Base-by-base conservation (phyloP, 805 yeast genomes). In the Sporopachydermia quercuum region DNA sequence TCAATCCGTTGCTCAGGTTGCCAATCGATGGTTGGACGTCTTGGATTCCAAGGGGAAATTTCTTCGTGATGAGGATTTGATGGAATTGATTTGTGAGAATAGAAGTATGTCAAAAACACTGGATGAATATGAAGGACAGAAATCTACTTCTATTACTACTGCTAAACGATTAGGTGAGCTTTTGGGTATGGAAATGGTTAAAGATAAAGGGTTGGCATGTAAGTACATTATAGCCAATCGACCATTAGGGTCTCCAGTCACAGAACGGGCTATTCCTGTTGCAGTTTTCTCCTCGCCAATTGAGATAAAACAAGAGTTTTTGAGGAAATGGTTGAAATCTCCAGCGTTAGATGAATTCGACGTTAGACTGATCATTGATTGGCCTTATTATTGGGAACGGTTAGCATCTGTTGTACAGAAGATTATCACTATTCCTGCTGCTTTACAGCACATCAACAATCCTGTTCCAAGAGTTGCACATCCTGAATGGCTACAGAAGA, bases 361-460 rank as follows among this genome's bases (percentile, higher is more conserved):
- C 56, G 94, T 95, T 3, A 68, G 97, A 51, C 70, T 74, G 15
- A 80, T 91, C 39, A 71, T 91, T 44, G 97, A 91, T 57, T 91
- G 99, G 99, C 74, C 63, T 16, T 91, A 91, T 54, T 91, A 91
- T 54, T 69, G 78, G 45, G 96, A 85, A 50, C 74, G 99, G 51
- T 67, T 91, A 27, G 93, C 89, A 0, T 85, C 95, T 2, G 94
- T 87, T 4, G 76, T 93, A 35, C 96, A 87, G 56, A 91, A 93
- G 59, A 85, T 91, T 50, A 83, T 91, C 48, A 81, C 96, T 0
- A 89, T 91, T 48, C 99, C 99, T 2, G 99, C 99, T 3, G 97
- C 96, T 4, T 64, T 89, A 40, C 98, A 91, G 61, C 74, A 75
- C 39, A 73, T 89, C 14, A 60, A 65, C 11, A 93, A 91, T 51